Evolutionary conservation across 2,329 filamentous ascomycete species (phyloP), one percentile per base, ranked within the genome.

Genomic region (Aulographum hederae): DNA sequence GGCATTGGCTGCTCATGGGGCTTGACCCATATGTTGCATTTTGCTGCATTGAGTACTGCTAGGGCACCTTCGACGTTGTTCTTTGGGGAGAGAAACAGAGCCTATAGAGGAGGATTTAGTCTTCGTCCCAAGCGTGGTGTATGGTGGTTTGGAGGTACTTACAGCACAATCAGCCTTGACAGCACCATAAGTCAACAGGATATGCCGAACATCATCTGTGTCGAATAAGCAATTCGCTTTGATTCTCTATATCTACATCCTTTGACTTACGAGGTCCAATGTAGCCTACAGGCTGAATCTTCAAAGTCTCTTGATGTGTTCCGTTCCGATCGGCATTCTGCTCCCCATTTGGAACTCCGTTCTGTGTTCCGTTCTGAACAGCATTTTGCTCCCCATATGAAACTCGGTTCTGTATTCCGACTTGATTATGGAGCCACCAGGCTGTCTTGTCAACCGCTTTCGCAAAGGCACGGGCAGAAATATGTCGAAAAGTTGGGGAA

Each of bases 231-330:
- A 31, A 14, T 11, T 6, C 6, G 12, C 11, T 20, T 18, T 8
- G 29, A 8, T 11, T 31, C 14, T 6, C 8, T n/a, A 25, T 8
- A 25, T 25, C 21, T 8, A 8, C n/a, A 25, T n/a, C n/a, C n/a
- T 8, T 25, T n/a, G n/a, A n/a, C 21, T 8, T 25, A 25, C 21
- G 8, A 8, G 21, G 21, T 25, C 59, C 61, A 31, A 63, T 52
- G 40, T 61, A 65, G 3, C 57, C 54, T 18, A 64, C 46, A 0
- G 56, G 60, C 2, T 52, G 54, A 31, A 51, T 50, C 12, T 37
- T 34, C 6, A 44, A 44, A 3, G 34, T 43, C 5, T 42, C 37
- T 10, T 15, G 8, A 11, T 28, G 27, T 11, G 27, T 10, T 15
- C 48, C 34, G 28, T 60, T 46, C 34, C 41, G 43, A 21, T 46